These are phyloP conservation scores for Leucocoprinus sp. DNA, from an alignment of 768 basidiomycete species.

Conservation along the genomic window DNA sequence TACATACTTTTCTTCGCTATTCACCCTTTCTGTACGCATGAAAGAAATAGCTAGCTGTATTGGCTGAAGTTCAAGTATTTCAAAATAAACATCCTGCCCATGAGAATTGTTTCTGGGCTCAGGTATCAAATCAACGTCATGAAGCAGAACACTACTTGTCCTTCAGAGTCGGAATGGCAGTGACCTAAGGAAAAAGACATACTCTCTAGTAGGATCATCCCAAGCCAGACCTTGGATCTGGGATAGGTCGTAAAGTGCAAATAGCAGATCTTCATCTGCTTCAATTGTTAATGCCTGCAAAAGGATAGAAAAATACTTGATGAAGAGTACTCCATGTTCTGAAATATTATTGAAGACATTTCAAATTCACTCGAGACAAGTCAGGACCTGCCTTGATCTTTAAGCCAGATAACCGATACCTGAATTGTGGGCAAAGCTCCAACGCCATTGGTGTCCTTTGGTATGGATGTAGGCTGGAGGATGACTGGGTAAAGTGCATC, in stretches of 20 bases:
- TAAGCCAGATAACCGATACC: slow-evolving; percentile 79
- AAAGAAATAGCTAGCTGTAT: slow-evolving; percentile 90
- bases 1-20: slow-evolving; percentile 84
- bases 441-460: slow-evolving; percentile 64
- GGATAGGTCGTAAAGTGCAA: slow-evolving; percentile 83
- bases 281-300: slow-evolving; percentile 93
- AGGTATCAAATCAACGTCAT: slow-evolving; percentile 55
- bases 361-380: background rate
- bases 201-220: slow-evolving; percentile 76
- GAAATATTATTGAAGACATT: background rate
- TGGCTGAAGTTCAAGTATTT: slow-evolving; percentile 90
- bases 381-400: slow-evolving; percentile 70
- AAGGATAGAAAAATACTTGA: slow-evolving; percentile 94
- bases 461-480: slow-evolving; percentile 85
- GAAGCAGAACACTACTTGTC: slow-evolving; percentile 50
- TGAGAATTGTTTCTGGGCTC: slow-evolving; percentile 60
- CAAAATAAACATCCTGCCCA: slow-evolving; percentile 88
- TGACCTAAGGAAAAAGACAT: slow-evolving; percentile 18
- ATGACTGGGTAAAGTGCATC: slow-evolving; percentile 94
- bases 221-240: slow-evolving; percentile 90
- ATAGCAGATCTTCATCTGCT: slow-evolving; percentile 95
- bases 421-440: slow-evolving; percentile 87
- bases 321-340: slow-evolving; percentile 98
- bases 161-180: background rate
- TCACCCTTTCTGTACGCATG: slow-evolving; percentile 92